Conservation (phyloP, 2,329 filamentous ascomycete genomes). For the Aspergillus sp. region DNA sequence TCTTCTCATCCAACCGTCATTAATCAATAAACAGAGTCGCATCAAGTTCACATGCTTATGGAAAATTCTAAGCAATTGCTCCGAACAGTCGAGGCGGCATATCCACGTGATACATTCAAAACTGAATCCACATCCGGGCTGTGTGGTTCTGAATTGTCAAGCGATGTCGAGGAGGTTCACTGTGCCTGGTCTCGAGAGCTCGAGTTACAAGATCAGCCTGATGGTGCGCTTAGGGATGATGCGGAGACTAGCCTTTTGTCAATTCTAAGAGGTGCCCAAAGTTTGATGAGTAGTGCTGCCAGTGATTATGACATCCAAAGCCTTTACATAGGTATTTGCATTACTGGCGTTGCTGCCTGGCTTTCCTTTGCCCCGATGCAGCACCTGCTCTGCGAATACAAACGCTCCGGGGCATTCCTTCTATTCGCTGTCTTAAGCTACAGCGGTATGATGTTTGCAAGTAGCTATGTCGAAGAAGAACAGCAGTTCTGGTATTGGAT, state of each 20-base stretch:
- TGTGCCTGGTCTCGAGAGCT: conserved; percentile 63
- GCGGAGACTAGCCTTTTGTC: conserved; percentile 31
- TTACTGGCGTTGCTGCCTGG: conserved; percentile 45
- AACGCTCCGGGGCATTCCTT: conserved; percentile 40
- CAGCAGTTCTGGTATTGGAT: conserved; percentile 99
- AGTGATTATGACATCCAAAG: conserved; percentile 81
- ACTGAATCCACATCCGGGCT: conserved; percentile 15
- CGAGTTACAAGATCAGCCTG: conserved; percentile 18
- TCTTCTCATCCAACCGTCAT: background rate
- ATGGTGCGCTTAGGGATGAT: conserved; percentile 8
- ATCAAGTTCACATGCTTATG: conserved; percentile 67
- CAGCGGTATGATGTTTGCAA: conserved; percentile 92
- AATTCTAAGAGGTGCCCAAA: conserved; percentile 73
- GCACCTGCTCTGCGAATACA: conserved; percentile 30
- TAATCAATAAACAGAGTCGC: conserved; percentile 32
- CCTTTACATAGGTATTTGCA: conserved; percentile 32
- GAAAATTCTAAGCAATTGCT: conserved; percentile 81
- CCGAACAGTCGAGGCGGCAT: conserved; percentile 72
- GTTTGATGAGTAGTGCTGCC: conserved; percentile 80
- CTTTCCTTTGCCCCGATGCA: conserved; percentile 32
- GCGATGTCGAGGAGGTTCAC: conserved; percentile 57
- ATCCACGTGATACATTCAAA: conserved; percentile 56
- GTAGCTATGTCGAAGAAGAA: conserved; percentile 96
- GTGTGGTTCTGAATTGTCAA: conserved; percentile 24
- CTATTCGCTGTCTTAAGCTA: conserved; percentile 61